Percentiles rank a stretch among this genome's conserved stretches.
These are phyloP conservation scores for Rosa rugosa DNA, from an alignment of 306 rosid genomes.

Conservation along the genomic window DNA sequence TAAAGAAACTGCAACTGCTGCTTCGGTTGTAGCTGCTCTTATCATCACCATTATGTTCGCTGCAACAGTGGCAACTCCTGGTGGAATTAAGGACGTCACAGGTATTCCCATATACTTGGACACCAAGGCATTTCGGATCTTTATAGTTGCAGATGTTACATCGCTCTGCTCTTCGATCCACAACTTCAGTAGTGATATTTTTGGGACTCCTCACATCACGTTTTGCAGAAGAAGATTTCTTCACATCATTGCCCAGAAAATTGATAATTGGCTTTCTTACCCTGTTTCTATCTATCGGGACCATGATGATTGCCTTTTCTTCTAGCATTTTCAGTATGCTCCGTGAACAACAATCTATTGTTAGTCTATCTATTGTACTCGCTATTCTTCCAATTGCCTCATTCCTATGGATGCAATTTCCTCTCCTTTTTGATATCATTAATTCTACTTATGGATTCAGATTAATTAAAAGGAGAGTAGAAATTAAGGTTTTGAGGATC, in stretches of 20 bases:
- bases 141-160: background rate
- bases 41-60: background rate
- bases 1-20: background rate
- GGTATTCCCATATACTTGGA: background rate
- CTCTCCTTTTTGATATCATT: constrained; percentile 20
- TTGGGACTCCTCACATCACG: too few relatives aligned
- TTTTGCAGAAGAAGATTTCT: constrained; percentile 18
- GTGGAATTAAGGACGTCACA: background rate
- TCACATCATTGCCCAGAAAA: constrained; percentile 32
- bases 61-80: background rate
- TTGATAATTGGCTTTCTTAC: constrained; percentile 31
- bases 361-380: constrained; percentile 5
- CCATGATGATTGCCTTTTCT: constrained; percentile 41
- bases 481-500: too few relatives aligned
- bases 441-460: background rate
- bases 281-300: constrained; percentile 34
- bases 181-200: too few relatives aligned
- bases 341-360: constrained; percentile 23
- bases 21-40: background rate
- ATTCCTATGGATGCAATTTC: too few relatives aligned
- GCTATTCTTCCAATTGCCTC: constrained; percentile 24
- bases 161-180: too few relatives aligned
- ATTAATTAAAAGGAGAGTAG: too few relatives aligned
- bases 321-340: constrained; percentile 27
- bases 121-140: background rate